Base-by-base conservation (phyloP, 2,329 filamentous ascomycete genomes). In the Exophiala mesophila region DNA sequence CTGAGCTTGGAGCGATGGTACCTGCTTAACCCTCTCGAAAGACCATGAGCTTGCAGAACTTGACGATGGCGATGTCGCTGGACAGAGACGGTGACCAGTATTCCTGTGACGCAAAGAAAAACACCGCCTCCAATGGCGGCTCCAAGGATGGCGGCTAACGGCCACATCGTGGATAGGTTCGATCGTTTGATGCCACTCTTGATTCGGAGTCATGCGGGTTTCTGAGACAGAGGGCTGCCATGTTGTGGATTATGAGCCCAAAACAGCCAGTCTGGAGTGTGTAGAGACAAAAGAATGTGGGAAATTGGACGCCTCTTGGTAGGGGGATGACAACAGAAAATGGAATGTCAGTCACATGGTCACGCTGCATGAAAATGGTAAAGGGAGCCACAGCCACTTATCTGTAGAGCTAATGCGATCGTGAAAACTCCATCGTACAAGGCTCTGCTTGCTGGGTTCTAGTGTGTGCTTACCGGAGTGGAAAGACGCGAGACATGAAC, bases 91-190 rank as follows among this genome's bases (percentile, higher is more conserved):
- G 47, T 39, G n/a, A 55, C 20, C 7, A 51, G 24, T 15, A 49
- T 39, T 2, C 50, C 52, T n/a, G 45, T 41, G 15, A 40, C 35
- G 6, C 38, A 33, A 9, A 51, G 18, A 16, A 39, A 21, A 15
- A 46, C 40, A 3, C 41, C 47, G 16, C 39, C 41, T 23, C 30
- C 45, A 12, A 48, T 44, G 10, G 50, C 50, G 20, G 50, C 44
- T 13, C 29, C 36, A 26, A 53, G 43, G 35, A 55, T 53, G 12
- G 44, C 23, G 36, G 41, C 42, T 41, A 53, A 10, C 10, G 49
- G 40, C 50, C 49, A 53, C 52, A 55, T 54, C 38, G 41, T 51
- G 30, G 12, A n/a, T n/a, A n/a, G n/a, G n/a, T n/a, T n/a, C n/a
- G n/a, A 24, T 30, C 20, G 28, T 35, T 36, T 13, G 18, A 17